These are phyloP conservation scores for Alternaria rosae DNA, from an alignment of 2,329 filamentous ascomycete genomes.

Conservation along the genomic window DNA sequence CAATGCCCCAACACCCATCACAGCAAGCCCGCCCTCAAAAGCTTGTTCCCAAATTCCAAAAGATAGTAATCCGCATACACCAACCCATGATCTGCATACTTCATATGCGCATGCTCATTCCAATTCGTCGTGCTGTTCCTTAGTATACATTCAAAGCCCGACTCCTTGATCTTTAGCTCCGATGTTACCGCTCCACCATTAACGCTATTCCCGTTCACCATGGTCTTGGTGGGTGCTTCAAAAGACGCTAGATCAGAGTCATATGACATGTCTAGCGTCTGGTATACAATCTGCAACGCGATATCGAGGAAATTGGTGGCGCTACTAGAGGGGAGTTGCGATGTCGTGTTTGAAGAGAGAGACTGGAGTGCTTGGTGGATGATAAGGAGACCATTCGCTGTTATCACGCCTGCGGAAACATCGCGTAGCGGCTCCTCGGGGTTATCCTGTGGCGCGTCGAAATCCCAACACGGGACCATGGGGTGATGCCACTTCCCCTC, in stretches of 20 bases:
- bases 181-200: neutral
- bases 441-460: slow-evolving; percentile 57
- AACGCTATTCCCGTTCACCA: slow-evolving; percentile 22
- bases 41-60: slow-evolving; percentile 56
- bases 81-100: slow-evolving; percentile 57
- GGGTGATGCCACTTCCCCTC: slow-evolving; percentile 36
- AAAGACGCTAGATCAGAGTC: slow-evolving; percentile 39
- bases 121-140: slow-evolving; percentile 58
- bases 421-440: slow-evolving; percentile 42
- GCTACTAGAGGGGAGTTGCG: neutral
- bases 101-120: slow-evolving; percentile 55
- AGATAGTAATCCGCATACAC: slow-evolving; percentile 62
- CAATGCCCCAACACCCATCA: slow-evolving; percentile 10
- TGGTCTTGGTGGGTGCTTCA: slow-evolving; percentile 9
- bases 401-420: slow-evolving; percentile 52
- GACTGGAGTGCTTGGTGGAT: slow-evolving; percentile 47
- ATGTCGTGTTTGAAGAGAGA: slow-evolving; percentile 7
- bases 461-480: slow-evolving; percentile 60
- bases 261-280: slow-evolving; percentile 43
- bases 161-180: slow-evolving; percentile 34
- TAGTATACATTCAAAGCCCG: slow-evolving; percentile 55
- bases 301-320: slow-evolving; percentile 21
- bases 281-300: slow-evolving; percentile 31
- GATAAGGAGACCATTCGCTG: slow-evolving; percentile 53
- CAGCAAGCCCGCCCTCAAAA: slow-evolving; percentile 48